phyloP scores from a whole-genome alignment of 495 filamentous ascomycete genomes.

The Cudoniella acicularis region DNA sequence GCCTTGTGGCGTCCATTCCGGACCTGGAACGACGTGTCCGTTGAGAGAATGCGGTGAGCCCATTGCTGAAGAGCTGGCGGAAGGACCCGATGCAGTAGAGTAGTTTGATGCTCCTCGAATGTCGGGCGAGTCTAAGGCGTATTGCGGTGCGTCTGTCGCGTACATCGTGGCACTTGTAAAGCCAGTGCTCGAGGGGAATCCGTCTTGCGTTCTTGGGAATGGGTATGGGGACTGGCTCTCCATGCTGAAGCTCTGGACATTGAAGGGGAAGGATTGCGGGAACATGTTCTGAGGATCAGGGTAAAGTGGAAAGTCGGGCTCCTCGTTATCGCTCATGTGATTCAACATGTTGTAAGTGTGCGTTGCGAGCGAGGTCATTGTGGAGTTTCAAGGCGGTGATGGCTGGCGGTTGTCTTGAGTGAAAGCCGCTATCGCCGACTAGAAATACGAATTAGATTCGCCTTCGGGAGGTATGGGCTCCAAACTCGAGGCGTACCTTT shows the following conservation, averaged over 20 bases:
- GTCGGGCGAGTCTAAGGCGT: constrained; percentile 30
- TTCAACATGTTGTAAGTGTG: constrained; percentile 23
- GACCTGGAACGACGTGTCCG: constrained; percentile 49
- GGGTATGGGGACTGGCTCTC: constrained; percentile 12
- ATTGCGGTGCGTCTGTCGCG: constrained; percentile 18
- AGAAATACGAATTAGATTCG: not conserved
- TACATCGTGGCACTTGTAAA: constrained; percentile 19
- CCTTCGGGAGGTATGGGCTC: not conserved
- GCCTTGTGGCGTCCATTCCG: constrained; percentile 61
- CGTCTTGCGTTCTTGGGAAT: constrained; percentile 19
- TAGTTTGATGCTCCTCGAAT: constrained; percentile 54
- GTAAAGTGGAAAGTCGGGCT: constrained; percentile 26
- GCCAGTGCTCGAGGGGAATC: constrained; percentile 11
- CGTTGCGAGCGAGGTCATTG: constrained; percentile 23
- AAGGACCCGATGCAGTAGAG: constrained; percentile 72
- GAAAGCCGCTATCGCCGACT: constrained; percentile 21
- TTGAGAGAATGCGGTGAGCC: constrained; percentile 74
- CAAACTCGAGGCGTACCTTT: constrained; percentile 12
- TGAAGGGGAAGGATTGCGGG: constrained; percentile 17
- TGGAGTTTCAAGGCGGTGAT: constrained; percentile 8
- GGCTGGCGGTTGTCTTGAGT: constrained; percentile 17
- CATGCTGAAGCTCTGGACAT: constrained; percentile 16
- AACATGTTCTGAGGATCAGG: constrained; percentile 23
- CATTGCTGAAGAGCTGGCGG: constrained; percentile 74
- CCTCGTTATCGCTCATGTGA: constrained; percentile 23